Percentiles rank a stretch among this genome's conserved stretches.
Conservation (phyloP, 306 rosid genomes). For the Rosa persica region DNA sequence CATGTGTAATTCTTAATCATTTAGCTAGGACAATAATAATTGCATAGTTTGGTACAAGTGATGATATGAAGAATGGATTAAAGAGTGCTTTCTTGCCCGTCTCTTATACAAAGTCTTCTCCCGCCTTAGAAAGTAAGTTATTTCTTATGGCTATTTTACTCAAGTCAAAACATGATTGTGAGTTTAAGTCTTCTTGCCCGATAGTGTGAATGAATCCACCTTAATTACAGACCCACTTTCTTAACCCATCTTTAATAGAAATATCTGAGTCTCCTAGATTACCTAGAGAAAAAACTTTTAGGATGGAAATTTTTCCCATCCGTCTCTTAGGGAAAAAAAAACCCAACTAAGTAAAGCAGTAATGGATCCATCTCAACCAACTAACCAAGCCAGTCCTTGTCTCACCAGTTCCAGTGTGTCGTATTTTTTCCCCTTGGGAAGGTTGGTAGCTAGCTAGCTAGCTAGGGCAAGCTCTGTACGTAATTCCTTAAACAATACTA, state of each 20-base stretch:
- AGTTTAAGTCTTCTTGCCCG: neutral
- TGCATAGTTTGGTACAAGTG: neutral
- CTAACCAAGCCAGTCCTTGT: slow-evolving; percentile 21
- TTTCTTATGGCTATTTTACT: neutral
- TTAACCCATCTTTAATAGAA: neutral
- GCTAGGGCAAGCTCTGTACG: neutral
- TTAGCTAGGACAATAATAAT: neutral
- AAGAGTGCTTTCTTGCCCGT: neutral
- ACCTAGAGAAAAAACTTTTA: neutral
- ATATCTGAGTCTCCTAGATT: neutral
- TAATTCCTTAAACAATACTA: neutral
- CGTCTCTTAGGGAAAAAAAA: neutral
- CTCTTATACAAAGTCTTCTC: neutral
- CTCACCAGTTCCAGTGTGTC: slow-evolving; percentile 25
- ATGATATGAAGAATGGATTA: neutral
- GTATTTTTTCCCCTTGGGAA: neutral
- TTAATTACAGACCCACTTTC: neutral
- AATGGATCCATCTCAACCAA: neutral
- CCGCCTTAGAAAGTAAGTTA: neutral
- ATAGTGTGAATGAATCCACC: neutral
- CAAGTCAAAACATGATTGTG: neutral
- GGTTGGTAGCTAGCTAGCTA: slow-evolving; percentile 19
- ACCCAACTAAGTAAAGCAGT: neutral
- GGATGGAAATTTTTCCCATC: neutral
- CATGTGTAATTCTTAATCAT: neutral